A percentile compares a stretch with the other conserved stretches of the same genome.
Conservation (phyloP, 164 flowering plant genomes). For the Piper longum region DNA sequence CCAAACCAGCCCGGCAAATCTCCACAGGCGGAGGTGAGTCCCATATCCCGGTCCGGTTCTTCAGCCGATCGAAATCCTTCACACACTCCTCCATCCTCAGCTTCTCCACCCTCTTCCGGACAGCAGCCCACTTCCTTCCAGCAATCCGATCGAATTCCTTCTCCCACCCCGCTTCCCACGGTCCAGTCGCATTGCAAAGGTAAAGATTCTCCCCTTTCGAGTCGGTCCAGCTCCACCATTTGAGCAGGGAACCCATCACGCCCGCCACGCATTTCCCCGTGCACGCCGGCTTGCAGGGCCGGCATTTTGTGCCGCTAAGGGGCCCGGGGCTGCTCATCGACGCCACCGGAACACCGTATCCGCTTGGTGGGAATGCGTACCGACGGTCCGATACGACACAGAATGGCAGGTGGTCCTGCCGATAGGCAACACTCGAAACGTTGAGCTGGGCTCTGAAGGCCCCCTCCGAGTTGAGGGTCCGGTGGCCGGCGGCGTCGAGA, state of each 20-base stretch:
- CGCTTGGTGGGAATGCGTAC: conserved; percentile 51
- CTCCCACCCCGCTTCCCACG: conserved; percentile 84
- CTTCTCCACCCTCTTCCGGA: conserved; percentile 24
- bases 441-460: conserved; percentile 79
- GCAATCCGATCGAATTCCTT: conserved; percentile 41
- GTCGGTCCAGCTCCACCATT: conserved; percentile 79
- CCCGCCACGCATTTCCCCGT: conserved; percentile 42
- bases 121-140: conserved; percentile 30
- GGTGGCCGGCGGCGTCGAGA: conserved; percentile 45
- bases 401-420: conserved; percentile 51
- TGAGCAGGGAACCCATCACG: conserved; percentile 30
- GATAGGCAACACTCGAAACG: conserved; percentile 25
- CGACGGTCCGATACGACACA: conserved; percentile 63
- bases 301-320: conserved; percentile 79
- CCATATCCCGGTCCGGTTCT: conserved; percentile 32
- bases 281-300: conserved; percentile 72
- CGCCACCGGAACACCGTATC: conserved; percentile 78
- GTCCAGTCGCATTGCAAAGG: conserved; percentile 63
- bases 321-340: conserved; percentile 67
- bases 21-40: conserved; percentile 46
- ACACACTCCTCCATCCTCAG: conserved; percentile 40
- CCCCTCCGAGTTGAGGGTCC: conserved; percentile 69
- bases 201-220: conserved; percentile 40
- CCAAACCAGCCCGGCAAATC: conserved; percentile 28
- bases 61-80: conserved; percentile 42